Conservation (phyloP, 345 rosid genomes). For the Rhodamnia argentea region DNA sequence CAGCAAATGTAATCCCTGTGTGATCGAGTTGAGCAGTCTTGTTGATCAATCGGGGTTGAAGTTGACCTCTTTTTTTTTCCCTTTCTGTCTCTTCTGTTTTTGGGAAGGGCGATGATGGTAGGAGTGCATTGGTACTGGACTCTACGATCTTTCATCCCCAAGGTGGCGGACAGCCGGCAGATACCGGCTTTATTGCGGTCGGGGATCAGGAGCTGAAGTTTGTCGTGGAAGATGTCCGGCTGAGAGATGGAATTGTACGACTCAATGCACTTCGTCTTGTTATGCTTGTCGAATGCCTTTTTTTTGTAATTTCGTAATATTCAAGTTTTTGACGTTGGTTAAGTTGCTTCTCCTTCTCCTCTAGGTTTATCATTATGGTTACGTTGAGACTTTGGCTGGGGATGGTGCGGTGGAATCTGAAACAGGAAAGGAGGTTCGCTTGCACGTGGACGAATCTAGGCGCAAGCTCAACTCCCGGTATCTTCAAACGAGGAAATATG, state of each 20-base stretch:
- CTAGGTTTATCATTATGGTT: conserved; percentile 81
- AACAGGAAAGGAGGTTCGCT: conserved; percentile 34
- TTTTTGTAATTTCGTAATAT: background rate
- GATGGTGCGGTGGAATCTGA: conserved; percentile 23
- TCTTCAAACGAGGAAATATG: background rate
- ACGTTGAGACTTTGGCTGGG: conserved; percentile 20
- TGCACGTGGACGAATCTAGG: conserved; percentile 55
- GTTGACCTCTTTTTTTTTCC: background rate
- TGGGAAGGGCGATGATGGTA: conserved; percentile 54
- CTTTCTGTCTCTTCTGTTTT: background rate
- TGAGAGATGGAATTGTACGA: conserved; percentile 54
- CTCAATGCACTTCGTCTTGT: background rate
- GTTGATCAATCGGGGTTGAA: background rate
- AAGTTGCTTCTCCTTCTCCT: background rate
- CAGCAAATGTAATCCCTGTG: background rate
- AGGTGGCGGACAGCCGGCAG: conserved; percentile 93
- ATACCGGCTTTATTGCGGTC: conserved; percentile 42
- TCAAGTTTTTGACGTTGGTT: background rate
- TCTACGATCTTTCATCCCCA: conserved; percentile 88
- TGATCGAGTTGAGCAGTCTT: background rate
- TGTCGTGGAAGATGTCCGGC: conserved; percentile 72
- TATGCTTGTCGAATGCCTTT: background rate
- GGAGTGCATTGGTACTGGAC: conserved; percentile 46
- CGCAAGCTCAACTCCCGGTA: conserved; percentile 74
- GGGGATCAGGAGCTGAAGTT: conserved; percentile 27